Conservation (phyloP, 2,329 filamentous ascomycete genomes). For the Verticillium dahliae region DNA sequence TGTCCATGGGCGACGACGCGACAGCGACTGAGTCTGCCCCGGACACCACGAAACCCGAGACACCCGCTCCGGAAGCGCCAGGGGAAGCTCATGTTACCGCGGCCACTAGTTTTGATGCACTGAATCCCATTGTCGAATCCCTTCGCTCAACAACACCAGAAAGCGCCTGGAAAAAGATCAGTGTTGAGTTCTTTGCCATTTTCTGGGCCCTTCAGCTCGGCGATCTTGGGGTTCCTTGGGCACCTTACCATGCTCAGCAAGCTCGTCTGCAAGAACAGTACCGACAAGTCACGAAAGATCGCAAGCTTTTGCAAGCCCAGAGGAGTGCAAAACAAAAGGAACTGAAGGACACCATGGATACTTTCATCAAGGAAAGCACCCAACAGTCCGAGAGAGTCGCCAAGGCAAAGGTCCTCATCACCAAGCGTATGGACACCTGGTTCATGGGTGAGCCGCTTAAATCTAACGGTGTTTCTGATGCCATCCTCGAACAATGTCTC, state of each 20-base stretch:
- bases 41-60: slow-evolving; percentile 23
- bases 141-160: slow-evolving; percentile 56
- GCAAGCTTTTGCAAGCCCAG: slow-evolving; percentile 64
- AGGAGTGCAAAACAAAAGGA: slow-evolving; percentile 66
- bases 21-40: slow-evolving; percentile 13
- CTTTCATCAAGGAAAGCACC: slow-evolving; percentile 67
- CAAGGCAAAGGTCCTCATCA: slow-evolving; percentile 62
- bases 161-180: slow-evolving; percentile 63
- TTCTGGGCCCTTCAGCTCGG: slow-evolving; percentile 89
- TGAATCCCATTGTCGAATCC: slow-evolving; percentile 67
- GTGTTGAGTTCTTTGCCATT: slow-evolving; percentile 74
- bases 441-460: slow-evolving; percentile 61
- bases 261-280: slow-evolving; percentile 62
- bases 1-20: slow-evolving; percentile 35
- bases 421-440: slow-evolving; percentile 71
- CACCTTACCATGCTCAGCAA: slow-evolving; percentile 73
- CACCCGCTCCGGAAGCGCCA: neutral
- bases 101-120: slow-evolving; percentile 38
- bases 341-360: slow-evolving; percentile 61
- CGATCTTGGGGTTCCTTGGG: slow-evolving; percentile 70
- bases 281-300: slow-evolving; percentile 60
- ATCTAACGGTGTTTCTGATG: slow-evolving; percentile 62
- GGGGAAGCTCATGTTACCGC: neutral
- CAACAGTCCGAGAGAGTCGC: slow-evolving; percentile 61
- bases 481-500: slow-evolving; percentile 83